Percentiles rank a stretch among this genome's conserved stretches.
Conservation (phyloP, 1,284 basidiomycete species). For the Coriolopsis trogii region DNA sequence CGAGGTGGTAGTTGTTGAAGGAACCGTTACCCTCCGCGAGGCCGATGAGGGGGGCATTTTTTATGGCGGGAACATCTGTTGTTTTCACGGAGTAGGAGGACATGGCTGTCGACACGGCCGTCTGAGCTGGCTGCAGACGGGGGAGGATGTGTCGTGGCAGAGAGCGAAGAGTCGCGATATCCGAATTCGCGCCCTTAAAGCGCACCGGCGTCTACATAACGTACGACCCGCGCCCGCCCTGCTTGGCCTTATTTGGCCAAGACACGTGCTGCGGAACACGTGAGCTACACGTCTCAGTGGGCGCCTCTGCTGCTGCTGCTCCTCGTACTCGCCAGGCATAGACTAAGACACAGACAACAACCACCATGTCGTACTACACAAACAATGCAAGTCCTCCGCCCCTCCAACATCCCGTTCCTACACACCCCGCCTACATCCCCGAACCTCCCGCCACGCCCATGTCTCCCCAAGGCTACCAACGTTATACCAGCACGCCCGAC, state of each 20-base stretch:
- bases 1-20: constrained; percentile 85
- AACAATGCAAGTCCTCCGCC: constrained; percentile 74
- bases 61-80: constrained; percentile 69
- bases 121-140: constrained; percentile 2
- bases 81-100: constrained; percentile 53
- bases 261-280: constrained; percentile 7
- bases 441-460: constrained; percentile 84
- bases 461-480: constrained; percentile 77
- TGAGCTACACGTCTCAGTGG: constrained; percentile 9
- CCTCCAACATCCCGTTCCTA: constrained; percentile 87
- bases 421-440: constrained; percentile 87
- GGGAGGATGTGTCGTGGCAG: constrained; percentile 19
- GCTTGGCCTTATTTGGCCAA: constrained; percentile 16
- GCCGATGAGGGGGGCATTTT: constrained; percentile 81
- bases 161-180: not conserved
- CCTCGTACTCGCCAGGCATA: not conserved
- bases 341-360: no score
- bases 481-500: constrained; percentile 66
- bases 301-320: constrained; percentile 1
- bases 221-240: not conserved
- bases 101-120: constrained; percentile 34
- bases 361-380: constrained; percentile 44
- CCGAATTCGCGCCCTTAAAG: constrained; percentile 10
- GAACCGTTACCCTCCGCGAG: constrained; percentile 87
- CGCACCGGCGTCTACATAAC: not conserved